These are phyloP conservation scores for Trichocladium antarcticum DNA, from an alignment of 495 filamentous ascomycete species.

Conservation along the genomic window DNA sequence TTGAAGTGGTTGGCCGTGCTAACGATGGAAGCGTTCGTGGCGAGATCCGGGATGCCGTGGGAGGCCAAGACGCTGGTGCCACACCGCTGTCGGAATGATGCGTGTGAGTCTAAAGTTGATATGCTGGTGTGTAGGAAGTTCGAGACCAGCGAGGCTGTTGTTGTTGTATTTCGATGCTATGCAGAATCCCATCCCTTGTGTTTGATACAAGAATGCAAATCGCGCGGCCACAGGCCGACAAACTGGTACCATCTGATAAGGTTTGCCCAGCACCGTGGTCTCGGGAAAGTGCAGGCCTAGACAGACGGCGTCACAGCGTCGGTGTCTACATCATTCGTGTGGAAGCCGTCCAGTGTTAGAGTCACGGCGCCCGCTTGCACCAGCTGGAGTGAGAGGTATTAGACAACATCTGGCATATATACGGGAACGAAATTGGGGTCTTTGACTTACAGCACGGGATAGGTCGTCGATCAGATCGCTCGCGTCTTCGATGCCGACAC, in stretches of 20 bases:
- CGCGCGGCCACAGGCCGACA: neutral
- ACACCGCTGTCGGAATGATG: neutral
- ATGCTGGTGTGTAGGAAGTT: neutral
- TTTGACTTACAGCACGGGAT: constrained; percentile 64
- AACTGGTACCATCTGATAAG: too few species aligned
- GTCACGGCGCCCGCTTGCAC: constrained; percentile 90
- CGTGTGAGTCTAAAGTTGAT: neutral
- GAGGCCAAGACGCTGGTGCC: neutral
- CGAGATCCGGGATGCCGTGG: neutral
- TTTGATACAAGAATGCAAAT: neutral
- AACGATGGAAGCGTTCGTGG: neutral
- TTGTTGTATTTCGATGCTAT: constrained; percentile 3
- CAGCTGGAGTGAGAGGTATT: constrained; percentile 42
- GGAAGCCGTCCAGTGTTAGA: constrained; percentile 66
- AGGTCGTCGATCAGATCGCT: constrained; percentile 92
- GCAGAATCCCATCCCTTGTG: neutral
- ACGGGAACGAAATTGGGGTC: neutral
- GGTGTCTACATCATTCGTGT: constrained; percentile 36
- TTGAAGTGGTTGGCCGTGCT: neutral
- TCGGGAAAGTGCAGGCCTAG: constrained; percentile 1
- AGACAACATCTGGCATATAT: neutral
- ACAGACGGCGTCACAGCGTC: constrained; percentile 10
- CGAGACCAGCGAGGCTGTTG: neutral
- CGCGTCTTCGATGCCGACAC: constrained; percentile 91
- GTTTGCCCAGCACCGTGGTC: neutral